Percentiles rank a stretch among this genome's conserved stretches.
Evolutionary conservation across 2,329 filamentous ascomycete species (phyloP).

Genomic region (Aspergillus melleus): DNA sequence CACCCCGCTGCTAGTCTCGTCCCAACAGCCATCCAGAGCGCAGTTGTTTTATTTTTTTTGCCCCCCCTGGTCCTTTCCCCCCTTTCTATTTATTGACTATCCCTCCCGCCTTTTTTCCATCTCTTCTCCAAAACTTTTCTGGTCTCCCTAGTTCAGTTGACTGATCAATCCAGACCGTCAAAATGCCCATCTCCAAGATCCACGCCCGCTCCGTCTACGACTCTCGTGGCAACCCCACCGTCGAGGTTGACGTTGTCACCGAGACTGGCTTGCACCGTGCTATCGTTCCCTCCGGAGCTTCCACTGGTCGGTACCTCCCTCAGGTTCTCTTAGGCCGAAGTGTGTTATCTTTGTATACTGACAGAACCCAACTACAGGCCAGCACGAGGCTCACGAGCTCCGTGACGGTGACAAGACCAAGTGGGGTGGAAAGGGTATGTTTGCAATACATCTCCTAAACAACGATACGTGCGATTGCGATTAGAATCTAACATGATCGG

Average conservation of each 20-base stretch:
- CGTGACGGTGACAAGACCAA: constrained; percentile 85
- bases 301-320: constrained; percentile 69
- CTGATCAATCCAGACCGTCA: constrained; percentile 42
- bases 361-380: constrained; percentile 55
- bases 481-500: constrained; percentile 2
- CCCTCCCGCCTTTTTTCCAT: constrained; percentile 11
- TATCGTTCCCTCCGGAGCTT: constrained; percentile 95
- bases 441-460: neutral
- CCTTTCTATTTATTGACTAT: constrained; percentile 18
- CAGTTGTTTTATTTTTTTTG: constrained; percentile 11
- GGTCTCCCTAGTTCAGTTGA: constrained; percentile 22
- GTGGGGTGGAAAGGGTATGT: constrained; percentile 77
- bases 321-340: neutral
- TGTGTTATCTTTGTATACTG: constrained; percentile 13
- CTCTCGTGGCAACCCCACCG: constrained; percentile 96
- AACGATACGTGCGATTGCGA: too few relatives aligned
- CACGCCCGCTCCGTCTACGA: constrained; percentile 96
- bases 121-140: constrained; percentile 16
- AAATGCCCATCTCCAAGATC: constrained; percentile 87
- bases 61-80: constrained; percentile 4
- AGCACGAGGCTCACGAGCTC: constrained; percentile 89
- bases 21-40: constrained; percentile 20
- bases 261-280: constrained; percentile 95
- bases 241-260: constrained; percentile 96
- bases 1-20: constrained; percentile 34